These are phyloP conservation scores for Suhomyces sp. DNA, from an alignment of 805 yeast species.

Conservation along the genomic window DNA sequence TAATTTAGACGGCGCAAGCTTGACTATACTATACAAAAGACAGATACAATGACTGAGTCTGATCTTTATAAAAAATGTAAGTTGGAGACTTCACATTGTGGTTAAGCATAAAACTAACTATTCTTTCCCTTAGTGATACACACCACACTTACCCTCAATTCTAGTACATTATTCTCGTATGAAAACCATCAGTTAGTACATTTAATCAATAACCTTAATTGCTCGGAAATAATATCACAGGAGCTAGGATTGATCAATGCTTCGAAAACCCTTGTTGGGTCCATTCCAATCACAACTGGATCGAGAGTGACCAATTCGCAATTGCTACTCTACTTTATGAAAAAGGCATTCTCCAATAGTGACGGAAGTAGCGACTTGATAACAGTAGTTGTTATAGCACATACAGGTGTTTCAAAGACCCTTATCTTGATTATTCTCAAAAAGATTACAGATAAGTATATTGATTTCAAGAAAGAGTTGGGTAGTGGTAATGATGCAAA, in stretches of 20 bases:
- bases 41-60: not conserved
- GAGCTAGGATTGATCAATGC: constrained; percentile 56
- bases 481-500: constrained; percentile 10
- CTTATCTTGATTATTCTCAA: constrained; percentile 48
- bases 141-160: constrained; percentile 50
- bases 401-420: constrained; percentile 42
- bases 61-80: constrained; percentile 3
- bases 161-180: constrained; percentile 58
- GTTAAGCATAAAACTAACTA: not conserved
- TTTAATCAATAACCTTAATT: constrained; percentile 43
- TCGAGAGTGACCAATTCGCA: constrained; percentile 25
- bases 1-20: not conserved
- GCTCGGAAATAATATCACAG: constrained; percentile 52
- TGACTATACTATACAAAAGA: not conserved
- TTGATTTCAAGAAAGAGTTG: constrained; percentile 35
- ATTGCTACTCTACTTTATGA: constrained; percentile 47
- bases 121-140: constrained; percentile 35
- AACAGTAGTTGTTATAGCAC: constrained; percentile 50
- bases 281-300: constrained; percentile 28
- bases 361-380: constrained; percentile 49
- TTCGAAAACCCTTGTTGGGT: constrained; percentile 40
- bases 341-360: constrained; percentile 36
- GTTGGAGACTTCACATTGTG: not conserved
- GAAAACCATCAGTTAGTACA: constrained; percentile 47
- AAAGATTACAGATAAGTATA: constrained; percentile 49